Evolutionary conservation across 768 basidiomycete species (phyloP), one percentile per base, ranked within the genome.

Genomic region (Lactarius pseudohatsudake): DNA sequence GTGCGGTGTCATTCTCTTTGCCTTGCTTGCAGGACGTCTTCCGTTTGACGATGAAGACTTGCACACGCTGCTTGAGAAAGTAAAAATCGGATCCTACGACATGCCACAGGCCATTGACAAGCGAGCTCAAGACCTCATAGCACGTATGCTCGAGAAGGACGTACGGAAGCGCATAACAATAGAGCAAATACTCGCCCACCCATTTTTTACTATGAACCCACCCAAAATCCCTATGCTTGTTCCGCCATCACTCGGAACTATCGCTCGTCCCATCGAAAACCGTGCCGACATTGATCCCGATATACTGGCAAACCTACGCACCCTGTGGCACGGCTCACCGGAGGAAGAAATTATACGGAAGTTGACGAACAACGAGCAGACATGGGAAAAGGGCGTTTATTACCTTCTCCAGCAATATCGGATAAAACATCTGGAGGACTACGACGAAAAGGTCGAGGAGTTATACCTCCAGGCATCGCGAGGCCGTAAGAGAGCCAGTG

Each of bases 321-420:
- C 94, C 4, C 81, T 99, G n/a, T 99, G 95, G 95, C 87, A 90
- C 64, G 91, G 85, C 10, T 85, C 86, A 1, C 78, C 86, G 2
- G 92, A 96, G 62, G 82, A 84, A 11, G 87, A 90, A 36, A 86
- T 98, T 62, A 80, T 87, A 58, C 81, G 84, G 58, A 87, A 84
- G 61, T 79, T 99, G 72, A 81, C 77, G 73, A 87, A 82, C 72
- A 72, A 79, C 60, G 85, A 88, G 63, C 86, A 86, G 59, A 96
- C 90, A 34, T 96, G 94, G 91, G 94, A 98, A 75, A 98, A 99
- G 77, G 93, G 92, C 0, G 91, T 98, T 57, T 99, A 99, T 76
- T 88, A 92, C 73, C 79, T 98, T 5, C 82, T 99, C n/a, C 81
- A 89, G 62, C 86, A 86, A 69, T 98, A 97, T 77, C 86, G 95